A percentile compares a stretch with the other conserved stretches of the same genome.
Evolutionary conservation across 768 basidiomycete genomes (phyloP).

Genomic region (Rhizopogon roseolus): DNA sequence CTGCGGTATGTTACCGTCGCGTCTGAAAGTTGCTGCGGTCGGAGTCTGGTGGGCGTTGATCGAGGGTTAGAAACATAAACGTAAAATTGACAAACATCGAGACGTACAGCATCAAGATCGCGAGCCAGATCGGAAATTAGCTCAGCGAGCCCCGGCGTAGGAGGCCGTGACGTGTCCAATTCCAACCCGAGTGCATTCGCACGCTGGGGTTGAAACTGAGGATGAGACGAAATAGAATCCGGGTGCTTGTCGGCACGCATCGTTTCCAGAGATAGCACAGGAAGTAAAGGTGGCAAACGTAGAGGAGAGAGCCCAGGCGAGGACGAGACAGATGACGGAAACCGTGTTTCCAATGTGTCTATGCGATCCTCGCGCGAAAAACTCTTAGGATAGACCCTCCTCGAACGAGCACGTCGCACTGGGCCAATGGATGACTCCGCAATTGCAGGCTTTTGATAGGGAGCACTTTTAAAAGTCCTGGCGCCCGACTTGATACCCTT

Average conservation of each 20-base stretch:
- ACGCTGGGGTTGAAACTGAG: constrained; percentile 1
- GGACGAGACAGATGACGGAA: neutral
- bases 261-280: constrained; percentile 8
- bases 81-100: neutral
- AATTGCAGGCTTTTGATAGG: constrained; percentile 25
- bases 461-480: constrained; percentile 14
- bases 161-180: constrained; percentile 14
- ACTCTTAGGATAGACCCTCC: constrained; percentile 16
- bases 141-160: constrained; percentile 16
- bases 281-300: constrained; percentile 11
- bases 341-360: constrained; percentile 4
- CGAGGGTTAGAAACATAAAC: neutral
- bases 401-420: constrained; percentile 26
- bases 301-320: constrained; percentile 10
- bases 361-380: constrained; percentile 12
- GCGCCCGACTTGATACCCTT: constrained; percentile 9
- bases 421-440: constrained; percentile 34
- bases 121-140: constrained; percentile 17
- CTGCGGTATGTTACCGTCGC: neutral
- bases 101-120: constrained; percentile 26
- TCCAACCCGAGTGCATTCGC: constrained; percentile 8
- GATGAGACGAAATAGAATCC: constrained; percentile 9
- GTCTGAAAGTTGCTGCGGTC: constrained; percentile 15
- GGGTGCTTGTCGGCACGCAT: neutral
- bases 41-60: constrained; percentile 19